phyloP scores from a whole-genome alignment of 2,329 filamentous ascomycete genomes.

The Talaromyces rugulosus region DNA sequence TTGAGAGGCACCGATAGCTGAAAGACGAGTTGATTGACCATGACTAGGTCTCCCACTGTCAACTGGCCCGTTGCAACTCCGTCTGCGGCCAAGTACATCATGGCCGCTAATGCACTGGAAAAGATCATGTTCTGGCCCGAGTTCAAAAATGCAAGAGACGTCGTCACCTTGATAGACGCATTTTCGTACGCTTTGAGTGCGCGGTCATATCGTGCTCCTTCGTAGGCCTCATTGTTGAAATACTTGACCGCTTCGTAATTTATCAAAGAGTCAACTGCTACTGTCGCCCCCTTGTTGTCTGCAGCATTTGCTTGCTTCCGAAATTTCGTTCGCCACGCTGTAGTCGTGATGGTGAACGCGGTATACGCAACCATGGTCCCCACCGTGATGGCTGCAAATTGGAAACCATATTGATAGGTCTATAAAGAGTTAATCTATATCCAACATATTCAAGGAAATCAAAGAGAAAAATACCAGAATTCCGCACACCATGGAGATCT shows the following conservation, averaged over 20 bases:
- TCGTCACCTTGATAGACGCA: slow-evolving; percentile 94
- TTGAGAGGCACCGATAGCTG: slow-evolving; percentile 95
- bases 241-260: slow-evolving; percentile 99
- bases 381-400: slow-evolving; percentile 87
- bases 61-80: slow-evolving; percentile 77
- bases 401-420: slow-evolving; percentile 89
- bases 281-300: slow-evolving; percentile 90
- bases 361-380: slow-evolving; percentile 91
- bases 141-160: slow-evolving; percentile 88
- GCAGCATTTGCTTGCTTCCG: slow-evolving; percentile 91
- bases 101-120: slow-evolving; percentile 83
- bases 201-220: slow-evolving; percentile 84
- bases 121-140: slow-evolving; percentile 97
- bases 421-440: slow-evolving; percentile 20
- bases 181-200: slow-evolving; percentile 83
- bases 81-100: slow-evolving; percentile 96
- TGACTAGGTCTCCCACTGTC: slow-evolving; percentile 92
- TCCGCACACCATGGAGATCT: slow-evolving; percentile 92
- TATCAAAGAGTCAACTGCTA: slow-evolving; percentile 93
- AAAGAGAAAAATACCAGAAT: slow-evolving; percentile 58
- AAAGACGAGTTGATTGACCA: slow-evolving; percentile 98
- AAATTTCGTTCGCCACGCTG: slow-evolving; percentile 95
- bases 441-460: background rate
- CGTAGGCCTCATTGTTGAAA: slow-evolving; percentile 97
- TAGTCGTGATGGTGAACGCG: slow-evolving; percentile 95